These are phyloP conservation scores for Sherardia arvensis DNA, from an alignment of 257 asterid genomes.

Conservation along the genomic window DNA sequence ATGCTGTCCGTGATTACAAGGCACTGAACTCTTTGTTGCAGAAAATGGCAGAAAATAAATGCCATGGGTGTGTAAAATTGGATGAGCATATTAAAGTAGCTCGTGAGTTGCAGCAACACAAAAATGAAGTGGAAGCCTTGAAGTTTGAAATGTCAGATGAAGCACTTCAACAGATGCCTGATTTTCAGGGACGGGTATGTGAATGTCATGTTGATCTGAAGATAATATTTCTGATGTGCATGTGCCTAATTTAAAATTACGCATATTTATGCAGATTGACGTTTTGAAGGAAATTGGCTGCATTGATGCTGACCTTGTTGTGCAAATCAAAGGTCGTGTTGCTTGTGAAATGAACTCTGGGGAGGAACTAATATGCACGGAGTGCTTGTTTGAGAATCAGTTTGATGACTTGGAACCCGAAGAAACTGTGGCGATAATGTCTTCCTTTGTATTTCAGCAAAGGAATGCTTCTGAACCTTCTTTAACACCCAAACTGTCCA, in stretches of 20 bases:
- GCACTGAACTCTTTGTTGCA: constrained; percentile 66
- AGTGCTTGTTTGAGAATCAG: constrained; percentile 95
- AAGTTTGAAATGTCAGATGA: constrained; percentile 92
- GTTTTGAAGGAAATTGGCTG: constrained; percentile 90
- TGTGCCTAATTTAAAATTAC: constrained; percentile 17
- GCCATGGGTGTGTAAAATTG: constrained; percentile 81
- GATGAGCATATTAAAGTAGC: constrained; percentile 80
- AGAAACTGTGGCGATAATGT: constrained; percentile 98
- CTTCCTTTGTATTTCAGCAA: constrained; percentile 98
- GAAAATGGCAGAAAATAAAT: constrained; percentile 81
- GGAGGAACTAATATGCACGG: constrained; percentile 94
- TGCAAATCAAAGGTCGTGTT: constrained; percentile 97
- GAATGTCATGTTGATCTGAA: constrained; percentile 17
- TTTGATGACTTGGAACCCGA: constrained; percentile 92
- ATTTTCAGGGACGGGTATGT: constrained; percentile 96
- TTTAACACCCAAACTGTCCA: constrained; percentile 77
- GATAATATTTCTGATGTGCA: background rate
- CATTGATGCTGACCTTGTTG: constrained; percentile 82
- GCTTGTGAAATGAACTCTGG: constrained; percentile 99
- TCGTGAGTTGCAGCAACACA: constrained; percentile 48
- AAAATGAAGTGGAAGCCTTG: constrained; percentile 67
- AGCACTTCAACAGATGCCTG: constrained; percentile 99
- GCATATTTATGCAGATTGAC: constrained; percentile 62
- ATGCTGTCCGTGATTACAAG: constrained; percentile 52
- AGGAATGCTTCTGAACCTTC: constrained; percentile 76